phyloP scores from a whole-genome alignment of 2,329 filamentous ascomycete genomes.

The Aspergillus uvarum region DNA sequence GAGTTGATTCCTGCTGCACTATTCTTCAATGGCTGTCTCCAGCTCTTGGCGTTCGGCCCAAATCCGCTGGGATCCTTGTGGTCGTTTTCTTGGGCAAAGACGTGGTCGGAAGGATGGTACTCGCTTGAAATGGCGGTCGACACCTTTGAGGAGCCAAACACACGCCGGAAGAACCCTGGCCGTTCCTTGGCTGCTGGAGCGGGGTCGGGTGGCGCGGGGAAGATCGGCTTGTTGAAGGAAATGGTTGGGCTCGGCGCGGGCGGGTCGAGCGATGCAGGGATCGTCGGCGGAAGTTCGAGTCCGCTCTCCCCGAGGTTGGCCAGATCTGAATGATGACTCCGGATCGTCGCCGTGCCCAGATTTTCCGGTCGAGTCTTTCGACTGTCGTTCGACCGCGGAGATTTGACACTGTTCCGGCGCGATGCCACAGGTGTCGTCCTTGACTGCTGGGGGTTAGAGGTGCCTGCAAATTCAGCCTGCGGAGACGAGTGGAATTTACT shows the following conservation, averaged over 20 bases:
- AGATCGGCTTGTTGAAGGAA: conserved; percentile 50
- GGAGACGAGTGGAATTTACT: conserved; percentile 54
- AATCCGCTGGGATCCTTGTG: conserved; percentile 22
- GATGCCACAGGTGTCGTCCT: conserved; percentile 34
- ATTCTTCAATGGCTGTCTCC: conserved; percentile 29
- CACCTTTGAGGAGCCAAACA: conserved; percentile 75
- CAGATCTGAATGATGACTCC: conserved; percentile 32
- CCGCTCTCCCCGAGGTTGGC: conserved; percentile 26
- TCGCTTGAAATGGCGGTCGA: conserved; percentile 32
- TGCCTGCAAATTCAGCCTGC: conserved; percentile 31
- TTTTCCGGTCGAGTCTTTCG: conserved; percentile 42
- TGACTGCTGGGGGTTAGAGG: conserved; percentile 25
- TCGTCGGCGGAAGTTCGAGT: conserved; percentile 40
- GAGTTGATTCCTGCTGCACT: conserved; percentile 22
- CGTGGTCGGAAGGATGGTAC: conserved; percentile 20
- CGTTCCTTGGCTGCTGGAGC: conserved; percentile 61
- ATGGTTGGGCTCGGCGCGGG: conserved; percentile 56
- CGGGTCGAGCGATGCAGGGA: conserved; percentile 49
- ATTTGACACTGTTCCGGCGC: conserved; percentile 46
- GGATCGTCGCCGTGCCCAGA: conserved; percentile 38
- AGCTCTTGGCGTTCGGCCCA: conserved; percentile 24
- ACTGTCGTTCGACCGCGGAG: conserved; percentile 38
- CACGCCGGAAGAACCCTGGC: conserved; percentile 86
- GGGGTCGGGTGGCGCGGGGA: conserved; percentile 42
- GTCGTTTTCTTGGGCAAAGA: conserved; percentile 28